Evolutionary conservation across 495 filamentous ascomycete species (phyloP), one percentile per base, ranked within the genome.

Genomic region (Hypoxylon intermedium): DNA sequence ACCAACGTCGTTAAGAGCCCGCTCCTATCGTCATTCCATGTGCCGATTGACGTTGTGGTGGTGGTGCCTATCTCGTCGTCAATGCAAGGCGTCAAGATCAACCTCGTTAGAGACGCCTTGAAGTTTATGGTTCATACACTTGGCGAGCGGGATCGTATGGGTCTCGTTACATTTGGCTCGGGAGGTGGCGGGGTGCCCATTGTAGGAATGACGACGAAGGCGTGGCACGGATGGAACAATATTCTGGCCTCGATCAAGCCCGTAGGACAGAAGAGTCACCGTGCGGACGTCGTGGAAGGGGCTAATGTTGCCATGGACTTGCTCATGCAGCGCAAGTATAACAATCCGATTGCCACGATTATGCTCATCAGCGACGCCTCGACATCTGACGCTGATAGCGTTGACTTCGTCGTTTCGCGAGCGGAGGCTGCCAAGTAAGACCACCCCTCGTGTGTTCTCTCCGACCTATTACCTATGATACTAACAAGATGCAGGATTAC

Each of bases 241-340:
- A 83, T 98, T 9, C 79, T 99, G 13, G 84, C 86, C 42, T 94
- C 91, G 1, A 93, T 98, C 58, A 87, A 93, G 40, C 92, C 95
- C 0, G 91, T 96, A 9, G 93, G 93, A 34, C 94, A 97, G 74
- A 98, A 97, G 81, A 97, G 90, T 69, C 86, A 96, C 62, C 89
- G 95, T 13, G 93, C 93, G 3, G 94, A 99, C 74, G 94, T 97
- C 3, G 94, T 99, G 5, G 94, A 99, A 65, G 94, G 94, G 51
- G 93, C 94, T 30, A 99, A 99, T 69, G 92, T 98, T 37, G 94
- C 94, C 38, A 98, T 99, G 94, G 94, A 99, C 71, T 79, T 99
- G 34, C 82, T 99, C 38, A 99, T 99, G 94, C 91, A 96, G 71
- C 88, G 94, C 60, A 97, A 97, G 74, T 90, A 92, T 60, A 92